A percentile compares a stretch with the other conserved stretches of the same genome.
Evolutionary conservation across 2,329 filamentous ascomycete genomes (phyloP).

Genomic region (Epichloe gansuensis): DNA sequence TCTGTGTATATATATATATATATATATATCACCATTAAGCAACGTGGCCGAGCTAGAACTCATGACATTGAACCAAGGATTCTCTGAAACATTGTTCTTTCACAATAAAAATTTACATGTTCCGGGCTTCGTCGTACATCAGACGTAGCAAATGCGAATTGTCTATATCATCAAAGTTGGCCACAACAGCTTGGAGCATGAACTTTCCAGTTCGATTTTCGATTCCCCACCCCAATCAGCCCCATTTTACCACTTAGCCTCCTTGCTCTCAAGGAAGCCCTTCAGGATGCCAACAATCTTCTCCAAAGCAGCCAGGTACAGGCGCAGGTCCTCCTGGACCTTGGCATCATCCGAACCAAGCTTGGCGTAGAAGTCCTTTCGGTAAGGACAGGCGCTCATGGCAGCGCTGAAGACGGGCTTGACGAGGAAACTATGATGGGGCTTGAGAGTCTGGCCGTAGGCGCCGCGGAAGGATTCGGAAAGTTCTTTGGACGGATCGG

Average conservation of each 20-base stretch:
- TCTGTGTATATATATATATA: no score
- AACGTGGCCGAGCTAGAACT: no score
- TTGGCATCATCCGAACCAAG: constrained; percentile 55
- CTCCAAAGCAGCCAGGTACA: constrained; percentile 68
- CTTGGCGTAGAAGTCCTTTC: constrained; percentile 86
- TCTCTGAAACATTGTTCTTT: no score
- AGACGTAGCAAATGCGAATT: background rate
- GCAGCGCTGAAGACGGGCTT: constrained; percentile 89
- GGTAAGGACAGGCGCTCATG: constrained; percentile 87
- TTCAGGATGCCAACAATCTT: constrained; percentile 67
- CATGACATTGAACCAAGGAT: no score
- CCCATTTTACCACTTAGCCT: constrained; percentile 2
- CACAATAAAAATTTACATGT: no score
- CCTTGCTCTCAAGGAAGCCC: constrained; percentile 33
- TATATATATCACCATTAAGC: no score
- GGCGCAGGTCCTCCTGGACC: constrained; percentile 50
- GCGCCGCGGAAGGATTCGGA: constrained; percentile 74
- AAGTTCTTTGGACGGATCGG: constrained; percentile 60
- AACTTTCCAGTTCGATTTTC: background rate
- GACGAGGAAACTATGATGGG: constrained; percentile 77
- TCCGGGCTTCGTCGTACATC: no score
- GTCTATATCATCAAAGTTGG: background rate
- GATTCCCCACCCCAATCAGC: background rate
- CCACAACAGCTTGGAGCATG: no score
- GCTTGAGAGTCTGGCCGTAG: constrained; percentile 80